Conservation (phyloP, 176 grass and related monocot genomes). For the Echinochloa phyllopogon region DNA sequence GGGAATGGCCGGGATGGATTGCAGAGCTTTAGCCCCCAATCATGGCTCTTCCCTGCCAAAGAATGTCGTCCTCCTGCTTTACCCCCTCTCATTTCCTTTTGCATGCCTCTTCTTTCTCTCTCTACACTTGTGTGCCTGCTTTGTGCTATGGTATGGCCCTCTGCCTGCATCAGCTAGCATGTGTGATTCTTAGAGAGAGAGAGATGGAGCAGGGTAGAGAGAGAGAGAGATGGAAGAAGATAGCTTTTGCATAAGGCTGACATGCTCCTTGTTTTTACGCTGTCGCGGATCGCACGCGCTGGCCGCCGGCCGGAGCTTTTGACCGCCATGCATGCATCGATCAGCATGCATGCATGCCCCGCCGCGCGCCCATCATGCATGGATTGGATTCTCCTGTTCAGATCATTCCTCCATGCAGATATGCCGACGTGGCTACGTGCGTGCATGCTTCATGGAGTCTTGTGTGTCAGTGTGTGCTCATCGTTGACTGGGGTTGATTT, state of each 20-base stretch:
- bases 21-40: conserved; percentile 45
- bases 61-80: conserved; percentile 62
- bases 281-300: conserved; percentile 53
- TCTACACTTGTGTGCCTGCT: background rate
- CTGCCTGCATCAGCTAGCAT: conserved; percentile 19
- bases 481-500: background rate
- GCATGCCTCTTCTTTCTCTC: background rate
- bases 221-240: background rate
- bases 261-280: conserved; percentile 53
- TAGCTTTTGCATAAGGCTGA: conserved; percentile 92
- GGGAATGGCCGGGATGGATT: background rate
- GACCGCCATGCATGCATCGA: background rate
- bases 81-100: conserved; percentile 33
- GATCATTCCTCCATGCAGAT: conserved; percentile 17
- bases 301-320: too few relatives aligned
- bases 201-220: background rate
- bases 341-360: background rate
- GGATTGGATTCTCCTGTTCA: conserved; percentile 12
- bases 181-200: background rate
- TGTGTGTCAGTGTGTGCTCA: too few relatives aligned
- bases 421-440: background rate
- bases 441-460: too few relatives aligned
- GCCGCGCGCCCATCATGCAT: conserved; percentile 4
- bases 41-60: conserved; percentile 48
- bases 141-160: background rate